phyloP scores from a whole-genome alignment of 2,329 filamentous ascomycete genomes.

The Trichoderma breve region DNA sequence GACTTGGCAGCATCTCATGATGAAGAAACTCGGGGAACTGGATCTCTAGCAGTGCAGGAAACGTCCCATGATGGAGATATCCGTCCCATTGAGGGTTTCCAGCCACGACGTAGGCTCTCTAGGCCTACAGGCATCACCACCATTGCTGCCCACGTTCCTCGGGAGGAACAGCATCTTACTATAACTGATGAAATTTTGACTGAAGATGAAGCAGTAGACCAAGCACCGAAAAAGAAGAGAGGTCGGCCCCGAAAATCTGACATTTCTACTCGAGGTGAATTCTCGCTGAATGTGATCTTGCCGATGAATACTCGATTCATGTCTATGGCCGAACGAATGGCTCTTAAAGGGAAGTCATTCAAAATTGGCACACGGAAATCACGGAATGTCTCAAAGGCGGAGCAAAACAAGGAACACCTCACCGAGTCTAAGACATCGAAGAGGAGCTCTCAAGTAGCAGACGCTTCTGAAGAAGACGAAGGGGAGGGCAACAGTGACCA shows the following conservation, averaged over 20 bases:
- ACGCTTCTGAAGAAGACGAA: background rate
- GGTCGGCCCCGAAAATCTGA: slow-evolving; percentile 29
- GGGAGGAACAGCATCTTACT: background rate
- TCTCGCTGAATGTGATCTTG: slow-evolving; percentile 7
- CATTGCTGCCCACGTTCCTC: slow-evolving; percentile 24
- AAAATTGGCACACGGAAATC: slow-evolving; percentile 46
- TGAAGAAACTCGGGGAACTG: slow-evolving; percentile 20
- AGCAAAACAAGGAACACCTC: background rate
- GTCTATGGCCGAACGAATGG: slow-evolving; percentile 59
- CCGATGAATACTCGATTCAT: slow-evolving; percentile 39
- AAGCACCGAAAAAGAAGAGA: slow-evolving; percentile 12
- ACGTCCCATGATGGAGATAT: slow-evolving; percentile 10
- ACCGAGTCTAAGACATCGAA: background rate
- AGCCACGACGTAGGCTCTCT: slow-evolving; percentile 25
- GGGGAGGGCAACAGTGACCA: background rate
- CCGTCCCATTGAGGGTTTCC: slow-evolving; percentile 2
- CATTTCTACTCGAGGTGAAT: background rate
- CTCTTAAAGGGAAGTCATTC: slow-evolving; percentile 51
- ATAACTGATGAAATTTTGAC: background rate
- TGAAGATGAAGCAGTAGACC: background rate
- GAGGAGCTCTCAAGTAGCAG: background rate
- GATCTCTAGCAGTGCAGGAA: slow-evolving; percentile 24
- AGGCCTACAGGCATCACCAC: slow-evolving; percentile 30
- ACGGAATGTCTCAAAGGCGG: background rate
- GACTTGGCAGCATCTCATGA: slow-evolving; percentile 1